A percentile compares a stretch with the other conserved stretches of the same genome.
These are phyloP conservation scores for Pyrenula aspistea DNA, from an alignment of 495 filamentous ascomycete species.

Conservation along the genomic window DNA sequence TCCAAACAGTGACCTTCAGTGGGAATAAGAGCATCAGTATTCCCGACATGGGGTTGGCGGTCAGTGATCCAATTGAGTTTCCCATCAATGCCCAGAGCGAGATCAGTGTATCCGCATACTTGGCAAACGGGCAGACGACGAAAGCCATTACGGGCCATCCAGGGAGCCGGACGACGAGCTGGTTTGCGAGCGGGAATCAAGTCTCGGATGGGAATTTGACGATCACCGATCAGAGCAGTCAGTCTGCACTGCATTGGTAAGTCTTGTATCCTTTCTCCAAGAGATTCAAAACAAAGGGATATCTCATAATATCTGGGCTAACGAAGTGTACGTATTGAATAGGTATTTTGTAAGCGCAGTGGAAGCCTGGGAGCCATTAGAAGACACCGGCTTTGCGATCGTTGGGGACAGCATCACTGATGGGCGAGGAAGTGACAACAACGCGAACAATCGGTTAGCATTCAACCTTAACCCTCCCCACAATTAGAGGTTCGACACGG, in stretches of 20 bases:
- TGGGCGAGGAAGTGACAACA: constrained; percentile 49
- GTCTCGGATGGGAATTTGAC: constrained; percentile 25
- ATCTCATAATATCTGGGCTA: no score
- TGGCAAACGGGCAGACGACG: constrained; percentile 40
- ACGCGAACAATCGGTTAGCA: constrained; percentile 51
- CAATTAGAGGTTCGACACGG: neutral
- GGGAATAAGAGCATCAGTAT: constrained; percentile 39
- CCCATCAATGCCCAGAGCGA: constrained; percentile 30
- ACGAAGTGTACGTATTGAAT: neutral
- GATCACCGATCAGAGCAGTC: neutral
- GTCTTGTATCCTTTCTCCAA: neutral
- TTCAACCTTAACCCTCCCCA: neutral
- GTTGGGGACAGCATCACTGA: constrained; percentile 70
- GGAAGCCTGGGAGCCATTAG: constrained; percentile 39
- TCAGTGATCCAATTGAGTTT: constrained; percentile 54
- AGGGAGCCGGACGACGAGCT: constrained; percentile 54
- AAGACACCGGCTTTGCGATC: constrained; percentile 39
- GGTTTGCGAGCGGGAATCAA: constrained; percentile 41
- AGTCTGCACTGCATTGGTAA: neutral
- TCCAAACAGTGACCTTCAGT: constrained; percentile 45
- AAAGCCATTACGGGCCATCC: constrained; percentile 53
- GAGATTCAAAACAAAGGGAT: no score
- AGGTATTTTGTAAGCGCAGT: constrained; percentile 52
- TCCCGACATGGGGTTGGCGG: constrained; percentile 41
- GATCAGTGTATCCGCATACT: constrained; percentile 48